Evolutionary conservation across 148 eudicot species (phyloP).

Genomic region (Heliamphora exappendiculata): DNA sequence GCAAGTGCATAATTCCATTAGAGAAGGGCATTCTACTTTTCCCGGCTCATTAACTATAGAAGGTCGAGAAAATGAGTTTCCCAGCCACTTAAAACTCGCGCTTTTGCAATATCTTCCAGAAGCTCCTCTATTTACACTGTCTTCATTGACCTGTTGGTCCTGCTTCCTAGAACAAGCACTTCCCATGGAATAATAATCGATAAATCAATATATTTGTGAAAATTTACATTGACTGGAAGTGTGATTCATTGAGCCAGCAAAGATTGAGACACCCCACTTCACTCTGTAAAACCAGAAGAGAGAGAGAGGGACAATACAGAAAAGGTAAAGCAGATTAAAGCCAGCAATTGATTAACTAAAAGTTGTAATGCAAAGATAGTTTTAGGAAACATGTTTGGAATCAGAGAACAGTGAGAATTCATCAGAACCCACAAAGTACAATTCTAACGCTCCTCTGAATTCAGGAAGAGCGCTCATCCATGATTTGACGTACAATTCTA

Average conservation of each 20-base stretch:
- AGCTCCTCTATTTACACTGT: slow-evolving; percentile 29
- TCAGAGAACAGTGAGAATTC: not conserved
- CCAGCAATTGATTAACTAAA: not conserved
- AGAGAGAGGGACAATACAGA: not conserved
- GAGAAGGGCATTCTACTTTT: slow-evolving; percentile 37
- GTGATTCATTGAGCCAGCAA: not conserved
- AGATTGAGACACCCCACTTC: not conserved
- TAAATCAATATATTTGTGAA: not conserved
- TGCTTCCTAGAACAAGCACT: slow-evolving; percentile 78
- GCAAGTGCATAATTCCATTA: slow-evolving; percentile 57
- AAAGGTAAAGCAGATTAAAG: no score
- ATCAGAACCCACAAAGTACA: not conserved
- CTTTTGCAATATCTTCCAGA: slow-evolving; percentile 60
- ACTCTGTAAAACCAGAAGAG: slow-evolving; percentile 1
- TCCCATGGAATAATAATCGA: slow-evolving; percentile 38
- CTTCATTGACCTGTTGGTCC: slow-evolving; percentile 46
- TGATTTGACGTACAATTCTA: not conserved
- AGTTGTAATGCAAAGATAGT: not conserved
- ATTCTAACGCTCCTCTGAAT: no score
- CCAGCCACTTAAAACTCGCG: slow-evolving; percentile 75
- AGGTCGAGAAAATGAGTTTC: slow-evolving; percentile 40
- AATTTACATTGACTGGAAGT: not conserved
- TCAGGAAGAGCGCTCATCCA: not conserved
- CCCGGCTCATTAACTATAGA: slow-evolving; percentile 29
- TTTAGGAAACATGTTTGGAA: not conserved